Percentiles rank a stretch among this genome's conserved stretches.
Conservation (phyloP, 768 basidiomycete species). For the Gloeostereum incarnatum region DNA sequence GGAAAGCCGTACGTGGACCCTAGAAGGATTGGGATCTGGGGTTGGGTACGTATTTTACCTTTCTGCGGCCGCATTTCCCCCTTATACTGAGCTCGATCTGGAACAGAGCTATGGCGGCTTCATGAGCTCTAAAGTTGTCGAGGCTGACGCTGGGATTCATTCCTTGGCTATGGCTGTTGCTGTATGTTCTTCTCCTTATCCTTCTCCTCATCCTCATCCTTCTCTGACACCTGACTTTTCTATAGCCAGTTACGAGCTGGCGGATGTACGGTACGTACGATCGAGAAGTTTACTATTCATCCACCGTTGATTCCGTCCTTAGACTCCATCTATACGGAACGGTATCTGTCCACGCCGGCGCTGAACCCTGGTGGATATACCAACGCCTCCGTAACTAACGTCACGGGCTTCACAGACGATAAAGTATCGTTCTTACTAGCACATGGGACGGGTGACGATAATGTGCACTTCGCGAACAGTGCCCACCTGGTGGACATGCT, state of each 20-base stretch:
- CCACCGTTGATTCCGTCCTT: slow-evolving; percentile 1
- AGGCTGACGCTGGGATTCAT: slow-evolving; percentile 85
- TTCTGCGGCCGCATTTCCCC: not conserved
- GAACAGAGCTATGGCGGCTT: slow-evolving; percentile 98
- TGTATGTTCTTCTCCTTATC: slow-evolving; percentile 32
- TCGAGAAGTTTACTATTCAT: not conserved
- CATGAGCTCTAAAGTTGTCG: slow-evolving; percentile 89
- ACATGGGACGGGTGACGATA: slow-evolving; percentile 94
- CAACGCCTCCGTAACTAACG: slow-evolving; percentile 81
- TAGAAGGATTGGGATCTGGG: slow-evolving; percentile 91
- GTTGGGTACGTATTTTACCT: slow-evolving; percentile 62
- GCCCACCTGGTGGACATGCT: slow-evolving; percentile 92
- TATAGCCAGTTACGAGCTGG: slow-evolving; percentile 84
- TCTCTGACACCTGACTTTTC: slow-evolving; percentile 7
- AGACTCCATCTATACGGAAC: slow-evolving; percentile 97
- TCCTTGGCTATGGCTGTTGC: slow-evolving; percentile 88
- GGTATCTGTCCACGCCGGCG: slow-evolving; percentile 86
- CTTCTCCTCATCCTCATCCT: slow-evolving; percentile 1
- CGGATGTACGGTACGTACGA: slow-evolving; percentile 54
- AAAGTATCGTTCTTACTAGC: slow-evolving; percentile 76
- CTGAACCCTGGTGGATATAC: slow-evolving; percentile 83
- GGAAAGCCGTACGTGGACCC: slow-evolving; percentile 83
- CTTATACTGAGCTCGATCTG: slow-evolving; percentile 3
- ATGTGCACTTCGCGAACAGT: slow-evolving; percentile 90
- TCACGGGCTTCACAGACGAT: slow-evolving; percentile 80